These are phyloP conservation scores for Lactifluus piperatus DNA, from an alignment of 768 basidiomycete genomes.

Conservation along the genomic window DNA sequence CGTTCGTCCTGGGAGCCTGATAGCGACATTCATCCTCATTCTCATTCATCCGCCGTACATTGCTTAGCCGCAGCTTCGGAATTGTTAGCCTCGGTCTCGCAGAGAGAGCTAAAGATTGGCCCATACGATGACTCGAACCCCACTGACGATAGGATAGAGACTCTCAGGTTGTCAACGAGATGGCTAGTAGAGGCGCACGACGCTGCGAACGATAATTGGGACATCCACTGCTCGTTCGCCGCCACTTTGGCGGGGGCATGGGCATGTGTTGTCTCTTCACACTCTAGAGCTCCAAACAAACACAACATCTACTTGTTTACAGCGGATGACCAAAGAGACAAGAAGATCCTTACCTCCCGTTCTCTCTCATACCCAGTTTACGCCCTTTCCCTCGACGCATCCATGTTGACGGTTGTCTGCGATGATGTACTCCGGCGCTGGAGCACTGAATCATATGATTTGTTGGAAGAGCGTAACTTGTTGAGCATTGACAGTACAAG, in stretches of 20 bases:
- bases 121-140: background rate
- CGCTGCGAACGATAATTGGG: background rate
- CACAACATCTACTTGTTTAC: conserved; percentile 6
- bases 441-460: background rate
- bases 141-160: background rate
- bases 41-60: conserved; percentile 6
- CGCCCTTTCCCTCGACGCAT: conserved; percentile 6
- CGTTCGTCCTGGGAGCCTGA: conserved; percentile 10
- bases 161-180: background rate
- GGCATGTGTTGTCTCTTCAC: conserved; percentile 1
- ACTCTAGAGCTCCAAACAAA: background rate
- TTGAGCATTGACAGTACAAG: background rate
- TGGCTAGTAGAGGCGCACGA: conserved; percentile 4
- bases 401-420: conserved; percentile 6
- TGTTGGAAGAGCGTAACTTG: background rate
- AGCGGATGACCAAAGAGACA: background rate
- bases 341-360: conserved; percentile 1
- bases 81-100: conserved; percentile 3
- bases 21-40: background rate
- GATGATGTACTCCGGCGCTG: background rate
- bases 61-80: background rate
- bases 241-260: conserved; percentile 1
- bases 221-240: background rate
- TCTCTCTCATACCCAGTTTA: conserved; percentile 4
- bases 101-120: conserved; percentile 10